A percentile compares a stretch with the other conserved stretches of the same genome.
Conservation (phyloP, 768 basidiomycete species). For the Naganishia friedmannii region DNA sequence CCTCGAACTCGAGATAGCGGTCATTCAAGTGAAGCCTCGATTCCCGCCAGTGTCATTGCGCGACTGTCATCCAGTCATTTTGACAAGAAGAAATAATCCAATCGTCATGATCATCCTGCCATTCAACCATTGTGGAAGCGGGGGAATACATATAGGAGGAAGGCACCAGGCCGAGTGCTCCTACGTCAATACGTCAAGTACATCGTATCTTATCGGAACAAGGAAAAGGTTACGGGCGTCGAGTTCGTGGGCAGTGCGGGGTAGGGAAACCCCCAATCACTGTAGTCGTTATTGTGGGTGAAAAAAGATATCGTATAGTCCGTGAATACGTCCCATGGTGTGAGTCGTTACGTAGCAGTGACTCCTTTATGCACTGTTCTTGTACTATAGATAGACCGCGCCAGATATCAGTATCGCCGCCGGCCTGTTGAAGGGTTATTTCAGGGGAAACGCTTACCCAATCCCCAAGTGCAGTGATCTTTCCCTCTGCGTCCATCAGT, state of each 20-base stretch:
- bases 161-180: background rate
- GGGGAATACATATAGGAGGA: background rate
- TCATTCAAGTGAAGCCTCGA: too few relatives aligned
- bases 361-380: background rate
- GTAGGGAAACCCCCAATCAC: background rate
- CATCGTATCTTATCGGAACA: background rate
- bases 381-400: background rate
- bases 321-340: background rate
- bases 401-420: background rate
- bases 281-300: background rate
- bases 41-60: too few relatives aligned
- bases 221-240: background rate
- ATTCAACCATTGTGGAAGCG: background rate
- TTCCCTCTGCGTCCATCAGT: slow-evolving; percentile 47
- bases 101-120: background rate
- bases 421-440: background rate
- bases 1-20: too few relatives aligned
- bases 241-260: background rate
- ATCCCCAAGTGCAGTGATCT: slow-evolving; percentile 46
- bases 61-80: too few relatives aligned
- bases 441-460: slow-evolving; percentile 42
- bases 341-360: background rate
- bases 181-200: background rate
- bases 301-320: background rate
- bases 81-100: background rate